Base-by-base conservation (phyloP, 164 flowering plant species). In the Houttuynia cordata region DNA sequence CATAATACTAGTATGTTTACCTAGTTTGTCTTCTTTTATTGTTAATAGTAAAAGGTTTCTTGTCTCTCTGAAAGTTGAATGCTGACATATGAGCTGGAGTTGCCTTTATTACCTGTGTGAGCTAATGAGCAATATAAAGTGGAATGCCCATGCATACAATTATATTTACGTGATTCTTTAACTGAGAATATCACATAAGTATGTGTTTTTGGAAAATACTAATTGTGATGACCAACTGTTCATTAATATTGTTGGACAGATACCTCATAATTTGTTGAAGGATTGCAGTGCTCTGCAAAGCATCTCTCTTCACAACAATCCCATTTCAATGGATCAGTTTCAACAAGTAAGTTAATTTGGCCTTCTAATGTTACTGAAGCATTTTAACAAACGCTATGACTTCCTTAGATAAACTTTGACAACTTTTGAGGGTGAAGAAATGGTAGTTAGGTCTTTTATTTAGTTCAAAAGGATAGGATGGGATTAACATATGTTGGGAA, bases 261-360 rank as follows among this genome's bases (percentile, higher is more conserved):
- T 88, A 37, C 96, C 97, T 62, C 63, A 75, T 21, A 86, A 73
- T 70, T 64, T 90, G 56, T 71, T 93, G 77, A 88, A 82, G 68
- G 89, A 88, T 49, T 90, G 99, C 83, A 88, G 75, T 70, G 77
- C 80, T 59, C 79, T 90, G 58, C 99, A 93, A 70, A 93, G 77
- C 69, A 71, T 93, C 39, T 83, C 97, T 66, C 81, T 93, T 73
- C 99, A 88, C 64, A 72, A 78, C 53, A 93, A 90, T 78, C 99
- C 96, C 51, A 86, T 93, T 62, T 83, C 88, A 41, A 86, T 86
- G 96, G 96, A 87, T 63, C 83, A 89, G 63, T 92, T 92, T 76
- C 96, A 89, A 67, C 85, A 84, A 83, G 98, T 74, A 71, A 56
- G 75, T 42, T 30, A 6, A 30, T 30, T 30, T 30, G 2, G 7